phyloP scores from a whole-genome alignment of 805 yeast genomes.

The Saccharomycopsis malanga region DNA sequence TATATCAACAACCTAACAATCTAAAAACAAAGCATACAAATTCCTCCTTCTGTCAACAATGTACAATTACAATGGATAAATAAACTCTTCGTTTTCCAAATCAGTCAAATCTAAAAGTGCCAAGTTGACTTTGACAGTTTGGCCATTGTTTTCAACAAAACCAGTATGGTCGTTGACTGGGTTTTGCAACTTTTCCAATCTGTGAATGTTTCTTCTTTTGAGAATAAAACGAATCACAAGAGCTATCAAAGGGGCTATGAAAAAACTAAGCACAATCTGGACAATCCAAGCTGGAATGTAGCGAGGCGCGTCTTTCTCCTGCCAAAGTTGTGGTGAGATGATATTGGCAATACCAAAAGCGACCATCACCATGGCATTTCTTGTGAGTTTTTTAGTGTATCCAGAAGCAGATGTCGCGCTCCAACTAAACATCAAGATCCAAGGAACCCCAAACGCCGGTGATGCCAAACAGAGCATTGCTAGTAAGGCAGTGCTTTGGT shows the following conservation, averaged over 20 bases:
- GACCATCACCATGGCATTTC: slow-evolving; percentile 46
- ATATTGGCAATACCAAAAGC: slow-evolving; percentile 56
- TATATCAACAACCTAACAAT: too few species aligned
- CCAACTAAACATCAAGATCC: slow-evolving; percentile 27
- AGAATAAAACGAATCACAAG: slow-evolving; percentile 40
- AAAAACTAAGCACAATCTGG: slow-evolving; percentile 47
- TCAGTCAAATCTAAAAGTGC: slow-evolving; percentile 47
- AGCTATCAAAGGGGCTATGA: slow-evolving; percentile 38
- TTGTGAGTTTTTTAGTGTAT: slow-evolving; percentile 56
- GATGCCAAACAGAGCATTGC: slow-evolving; percentile 41
- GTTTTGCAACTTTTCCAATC: slow-evolving; percentile 27
- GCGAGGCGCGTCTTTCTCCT: slow-evolving; percentile 35
- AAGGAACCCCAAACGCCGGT: slow-evolving; percentile 26
- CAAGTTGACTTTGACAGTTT: slow-evolving; percentile 30
- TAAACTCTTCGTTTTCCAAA: slow-evolving; percentile 41
- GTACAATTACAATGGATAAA: slow-evolving; percentile 36
- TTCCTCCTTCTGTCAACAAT: too few species aligned
- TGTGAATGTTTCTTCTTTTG: slow-evolving; percentile 36
- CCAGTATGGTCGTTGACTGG: slow-evolving; percentile 21
- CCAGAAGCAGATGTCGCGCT: slow-evolving; percentile 35
- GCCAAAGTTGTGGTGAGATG: slow-evolving; percentile 48
- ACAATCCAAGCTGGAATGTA: slow-evolving; percentile 52
- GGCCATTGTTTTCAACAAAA: slow-evolving; percentile 28
- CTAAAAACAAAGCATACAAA: too few species aligned
- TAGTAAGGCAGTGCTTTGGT: slow-evolving; percentile 36